Evolutionary conservation across 257 asterid genomes (phyloP).

Genomic region (Eustoma russellianum): DNA sequence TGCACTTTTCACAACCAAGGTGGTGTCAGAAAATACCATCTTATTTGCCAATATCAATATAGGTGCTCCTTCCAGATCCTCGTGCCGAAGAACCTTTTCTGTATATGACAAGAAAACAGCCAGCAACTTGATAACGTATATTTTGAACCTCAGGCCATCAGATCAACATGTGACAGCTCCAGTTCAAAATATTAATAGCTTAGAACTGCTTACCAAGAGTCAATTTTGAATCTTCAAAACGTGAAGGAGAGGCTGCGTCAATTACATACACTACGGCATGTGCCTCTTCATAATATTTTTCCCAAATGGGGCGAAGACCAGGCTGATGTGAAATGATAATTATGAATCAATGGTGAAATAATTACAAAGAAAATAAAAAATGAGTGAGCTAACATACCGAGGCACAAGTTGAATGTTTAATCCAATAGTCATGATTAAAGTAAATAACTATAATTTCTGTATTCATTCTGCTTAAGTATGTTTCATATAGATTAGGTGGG

Average conservation of each 20-base stretch:
- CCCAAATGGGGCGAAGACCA: slow-evolving; percentile 95
- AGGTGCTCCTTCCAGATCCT: slow-evolving; percentile 86
- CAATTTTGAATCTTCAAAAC: slow-evolving; percentile 80
- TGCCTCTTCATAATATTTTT: slow-evolving; percentile 90
- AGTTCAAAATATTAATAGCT: no score
- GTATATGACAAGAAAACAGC: slow-evolving; percentile 17
- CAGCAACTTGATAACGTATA: slow-evolving; percentile 1
- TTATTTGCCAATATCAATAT: slow-evolving; percentile 75
- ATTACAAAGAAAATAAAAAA: not conserved
- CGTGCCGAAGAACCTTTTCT: slow-evolving; percentile 83
- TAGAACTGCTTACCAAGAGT: slow-evolving; percentile 56
- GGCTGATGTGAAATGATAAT: slow-evolving; percentile 26
- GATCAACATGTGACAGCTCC: no score
- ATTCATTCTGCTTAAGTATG: no score
- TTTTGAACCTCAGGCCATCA: no score
- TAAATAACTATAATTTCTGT: no score
- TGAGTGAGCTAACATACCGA: not conserved
- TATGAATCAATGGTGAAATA: not conserved
- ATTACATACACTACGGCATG: slow-evolving; percentile 73
- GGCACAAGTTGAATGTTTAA: no score
- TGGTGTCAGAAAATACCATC: slow-evolving; percentile 34
- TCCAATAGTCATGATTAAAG: no score
- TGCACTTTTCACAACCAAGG: no score
- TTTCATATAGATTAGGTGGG: no score
- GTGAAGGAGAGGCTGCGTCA: slow-evolving; percentile 72